phyloP scores from a whole-genome alignment of 352 stramenopile species.

The Globisporangium paddicum region DNA sequence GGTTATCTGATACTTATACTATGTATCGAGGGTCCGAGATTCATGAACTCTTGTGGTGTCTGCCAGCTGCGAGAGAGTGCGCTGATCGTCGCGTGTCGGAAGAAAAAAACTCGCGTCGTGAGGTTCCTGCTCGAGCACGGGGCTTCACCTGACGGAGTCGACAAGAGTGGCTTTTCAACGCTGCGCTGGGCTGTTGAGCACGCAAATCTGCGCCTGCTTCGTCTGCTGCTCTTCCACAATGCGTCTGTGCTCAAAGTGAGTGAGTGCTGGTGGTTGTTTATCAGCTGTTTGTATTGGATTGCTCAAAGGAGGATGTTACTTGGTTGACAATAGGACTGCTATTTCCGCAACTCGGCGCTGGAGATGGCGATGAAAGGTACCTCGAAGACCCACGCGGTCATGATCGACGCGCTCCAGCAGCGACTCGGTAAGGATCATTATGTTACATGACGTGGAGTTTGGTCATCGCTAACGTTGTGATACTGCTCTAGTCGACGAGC shows the following conservation, averaged over 20 bases:
- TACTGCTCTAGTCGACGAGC: slow-evolving; percentile 28
- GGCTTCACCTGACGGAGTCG: slow-evolving; percentile 33
- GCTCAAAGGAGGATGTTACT: neutral
- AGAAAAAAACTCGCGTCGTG: slow-evolving; percentile 28
- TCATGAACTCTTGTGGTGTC: neutral
- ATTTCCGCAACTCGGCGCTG: slow-evolving; percentile 39
- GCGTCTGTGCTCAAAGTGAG: slow-evolving; percentile 33
- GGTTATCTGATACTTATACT: neutral
- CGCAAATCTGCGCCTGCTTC: slow-evolving; percentile 26
- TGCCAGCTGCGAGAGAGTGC: slow-evolving; percentile 41
- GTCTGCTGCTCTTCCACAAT: slow-evolving; percentile 32
- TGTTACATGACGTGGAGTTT: no score
- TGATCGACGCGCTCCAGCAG: slow-evolving; percentile 36
- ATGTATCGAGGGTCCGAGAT: neutral
- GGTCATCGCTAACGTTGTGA: neutral
- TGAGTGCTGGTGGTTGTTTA: neutral
- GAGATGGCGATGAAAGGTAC: slow-evolving; percentile 30
- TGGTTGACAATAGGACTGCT: slow-evolving; percentile 25
- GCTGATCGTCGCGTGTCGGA: slow-evolving; percentile 45
- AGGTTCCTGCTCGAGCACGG: slow-evolving; percentile 41
- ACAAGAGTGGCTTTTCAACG: slow-evolving; percentile 38
- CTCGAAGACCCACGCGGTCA: slow-evolving; percentile 29
- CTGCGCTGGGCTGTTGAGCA: slow-evolving; percentile 47
- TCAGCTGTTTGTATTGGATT: neutral
- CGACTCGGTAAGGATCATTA: slow-evolving; percentile 45